Conservation (phyloP, 331 rosid species). For the Saraca asoca region DNA sequence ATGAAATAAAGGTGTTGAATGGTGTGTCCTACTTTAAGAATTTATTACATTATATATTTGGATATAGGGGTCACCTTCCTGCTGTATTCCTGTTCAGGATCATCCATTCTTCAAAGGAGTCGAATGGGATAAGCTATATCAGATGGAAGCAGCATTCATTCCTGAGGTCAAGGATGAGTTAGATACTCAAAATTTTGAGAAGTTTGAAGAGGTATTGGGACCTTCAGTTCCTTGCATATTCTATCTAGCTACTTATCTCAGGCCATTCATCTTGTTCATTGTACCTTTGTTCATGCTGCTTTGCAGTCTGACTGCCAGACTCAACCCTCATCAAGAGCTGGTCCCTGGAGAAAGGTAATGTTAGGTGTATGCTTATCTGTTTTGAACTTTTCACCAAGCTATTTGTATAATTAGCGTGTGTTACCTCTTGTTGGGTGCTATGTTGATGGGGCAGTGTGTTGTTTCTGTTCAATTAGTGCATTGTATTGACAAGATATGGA, state of each 20-base stretch:
- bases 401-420: slow-evolving; percentile 13
- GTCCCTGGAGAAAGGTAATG: slow-evolving; percentile 96
- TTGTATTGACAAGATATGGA: slow-evolving; percentile 10
- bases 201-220: slow-evolving; percentile 85
- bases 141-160: slow-evolving; percentile 93
- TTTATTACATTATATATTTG: slow-evolving; percentile 33
- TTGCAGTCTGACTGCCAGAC: slow-evolving; percentile 68
- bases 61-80: slow-evolving; percentile 47
- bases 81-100: slow-evolving; percentile 51
- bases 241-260: slow-evolving; percentile 19
- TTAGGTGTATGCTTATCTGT: slow-evolving; percentile 13
- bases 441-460: slow-evolving; percentile 32
- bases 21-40: slow-evolving; percentile 63
- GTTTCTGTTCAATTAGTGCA: slow-evolving; percentile 17
- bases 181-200: slow-evolving; percentile 96
- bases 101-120: slow-evolving; percentile 73
- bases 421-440: background rate
- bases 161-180: slow-evolving; percentile 95
- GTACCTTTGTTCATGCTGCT: slow-evolving; percentile 32
- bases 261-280: slow-evolving; percentile 28
- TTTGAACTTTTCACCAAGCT: slow-evolving; percentile 20
- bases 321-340: slow-evolving; percentile 64
- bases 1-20: slow-evolving; percentile 92
- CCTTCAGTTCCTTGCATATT: slow-evolving; percentile 31
- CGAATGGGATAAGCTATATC: slow-evolving; percentile 86